phyloP scores from a whole-genome alignment of 2,329 filamentous ascomycete species.

The Ophiostoma tasmaniense region DNA sequence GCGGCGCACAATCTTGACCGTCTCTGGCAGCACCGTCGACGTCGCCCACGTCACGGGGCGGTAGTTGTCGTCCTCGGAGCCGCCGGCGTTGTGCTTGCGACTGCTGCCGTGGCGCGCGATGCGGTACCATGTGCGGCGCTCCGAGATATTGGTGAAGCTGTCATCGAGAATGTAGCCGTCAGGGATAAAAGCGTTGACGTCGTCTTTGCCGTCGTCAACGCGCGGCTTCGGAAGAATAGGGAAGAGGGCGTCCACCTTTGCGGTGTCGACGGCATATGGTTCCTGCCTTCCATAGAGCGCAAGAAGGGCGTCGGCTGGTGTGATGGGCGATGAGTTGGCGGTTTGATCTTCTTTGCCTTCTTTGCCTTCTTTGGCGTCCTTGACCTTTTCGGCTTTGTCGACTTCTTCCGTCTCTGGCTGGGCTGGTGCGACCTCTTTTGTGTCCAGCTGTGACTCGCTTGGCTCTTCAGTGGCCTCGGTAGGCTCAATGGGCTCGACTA shows the following conservation, averaged over 20 bases:
- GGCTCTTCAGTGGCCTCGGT: neutral
- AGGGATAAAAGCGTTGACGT: constrained; percentile 29
- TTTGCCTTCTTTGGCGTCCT: neutral
- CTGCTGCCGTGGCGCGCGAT: constrained; percentile 52
- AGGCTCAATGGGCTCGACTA: neutral
- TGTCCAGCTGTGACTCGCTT: neutral
- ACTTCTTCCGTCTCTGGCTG: neutral
- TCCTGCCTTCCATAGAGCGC: constrained; percentile 24
- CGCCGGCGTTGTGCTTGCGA: constrained; percentile 41
- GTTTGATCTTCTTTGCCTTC: too few species aligned
- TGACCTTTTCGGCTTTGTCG: neutral
- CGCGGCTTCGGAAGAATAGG: neutral
- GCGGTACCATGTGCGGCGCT: constrained; percentile 58
- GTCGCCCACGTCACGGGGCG: constrained; percentile 47
- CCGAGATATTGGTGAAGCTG: constrained; percentile 44
- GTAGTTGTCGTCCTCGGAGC: constrained; percentile 48
- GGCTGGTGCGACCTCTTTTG: neutral
- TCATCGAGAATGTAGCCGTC: constrained; percentile 40
- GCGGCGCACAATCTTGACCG: constrained; percentile 49
- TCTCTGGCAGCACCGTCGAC: constrained; percentile 46
- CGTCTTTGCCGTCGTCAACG: constrained; percentile 3
- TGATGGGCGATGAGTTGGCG: neutral
- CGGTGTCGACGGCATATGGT: constrained; percentile 10
- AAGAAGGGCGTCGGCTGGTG: neutral
- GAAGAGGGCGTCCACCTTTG: constrained; percentile 15